Conservation (phyloP, 768 basidiomycete genomes). For the Amanita inopinata region DNA sequence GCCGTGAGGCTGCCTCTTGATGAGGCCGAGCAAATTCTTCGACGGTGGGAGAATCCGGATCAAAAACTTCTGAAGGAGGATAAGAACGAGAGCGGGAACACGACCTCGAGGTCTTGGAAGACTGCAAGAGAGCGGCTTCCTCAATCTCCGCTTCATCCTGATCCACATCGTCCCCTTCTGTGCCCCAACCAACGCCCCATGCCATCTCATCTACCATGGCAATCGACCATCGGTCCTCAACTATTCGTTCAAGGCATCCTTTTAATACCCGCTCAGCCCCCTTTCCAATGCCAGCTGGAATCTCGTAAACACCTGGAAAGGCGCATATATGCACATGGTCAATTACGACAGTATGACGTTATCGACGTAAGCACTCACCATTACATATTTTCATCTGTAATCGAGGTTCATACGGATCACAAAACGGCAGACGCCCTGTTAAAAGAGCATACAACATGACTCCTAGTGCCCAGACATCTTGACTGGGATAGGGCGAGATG, state of each 20-base stretch:
- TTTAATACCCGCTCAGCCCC: constrained; percentile 60
- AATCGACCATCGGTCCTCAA: constrained; percentile 67
- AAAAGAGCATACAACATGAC: constrained; percentile 82
- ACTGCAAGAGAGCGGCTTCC: constrained; percentile 1
- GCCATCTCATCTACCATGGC: constrained; percentile 70
- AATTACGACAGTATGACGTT: constrained; percentile 8
- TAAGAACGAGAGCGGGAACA: constrained; percentile 23
- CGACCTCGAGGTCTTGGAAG: constrained; percentile 13
- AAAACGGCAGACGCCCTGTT: constrained; percentile 78
- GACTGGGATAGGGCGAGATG: constrained; percentile 50
- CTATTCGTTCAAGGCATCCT: constrained; percentile 69
- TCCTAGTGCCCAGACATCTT: constrained; percentile 96
- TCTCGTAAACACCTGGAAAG: constrained; percentile 47
- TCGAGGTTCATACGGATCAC: constrained; percentile 84
- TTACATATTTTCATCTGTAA: constrained; percentile 87
- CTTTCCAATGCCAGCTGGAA: constrained; percentile 45
- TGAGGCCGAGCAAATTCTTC: constrained; percentile 3
- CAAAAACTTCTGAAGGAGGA: constrained; percentile 9
- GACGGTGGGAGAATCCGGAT: constrained; percentile 9
- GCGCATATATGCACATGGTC: constrained; percentile 7
- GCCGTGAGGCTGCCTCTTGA: constrained; percentile 26
- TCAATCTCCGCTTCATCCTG: constrained; percentile 20
- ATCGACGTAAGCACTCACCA: constrained; percentile 34
- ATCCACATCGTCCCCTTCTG: constrained; percentile 35
- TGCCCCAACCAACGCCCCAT: constrained; percentile 70